phyloP scores from a whole-genome alignment of 1,139 yeast genomes.

The Saccharomyces hybrid region DNA sequence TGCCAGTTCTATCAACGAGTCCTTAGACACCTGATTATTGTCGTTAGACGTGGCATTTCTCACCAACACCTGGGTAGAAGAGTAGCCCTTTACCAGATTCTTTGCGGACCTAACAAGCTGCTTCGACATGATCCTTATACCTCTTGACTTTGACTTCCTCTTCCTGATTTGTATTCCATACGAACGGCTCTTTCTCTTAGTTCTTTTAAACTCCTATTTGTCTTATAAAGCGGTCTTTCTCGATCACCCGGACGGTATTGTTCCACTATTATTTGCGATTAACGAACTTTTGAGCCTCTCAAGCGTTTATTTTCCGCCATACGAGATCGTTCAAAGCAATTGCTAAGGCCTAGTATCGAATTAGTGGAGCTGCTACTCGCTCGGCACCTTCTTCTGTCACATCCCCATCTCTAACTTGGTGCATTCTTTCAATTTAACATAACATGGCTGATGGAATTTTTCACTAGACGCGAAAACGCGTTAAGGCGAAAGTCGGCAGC shows the following conservation, averaged over 20 bases:
- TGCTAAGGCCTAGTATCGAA: background rate
- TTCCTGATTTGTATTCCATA: background rate
- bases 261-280: background rate
- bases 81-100: conserved; percentile 89
- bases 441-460: background rate
- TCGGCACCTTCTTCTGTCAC: background rate
- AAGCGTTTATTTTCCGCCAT: background rate
- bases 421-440: background rate
- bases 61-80: conserved; percentile 77
- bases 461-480: background rate
- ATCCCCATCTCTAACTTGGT: no score
- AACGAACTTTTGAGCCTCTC: background rate
- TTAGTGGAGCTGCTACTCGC: background rate
- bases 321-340: background rate
- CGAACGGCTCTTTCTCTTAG: background rate
- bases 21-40: conserved; percentile 72
- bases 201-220: background rate
- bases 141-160: background rate
- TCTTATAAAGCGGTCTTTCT: background rate
- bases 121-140: conserved; percentile 47
- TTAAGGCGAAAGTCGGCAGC: conserved; percentile 2
- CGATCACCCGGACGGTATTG: background rate
- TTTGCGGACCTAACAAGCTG: conserved; percentile 77
- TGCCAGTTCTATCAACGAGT: conserved; percentile 80
- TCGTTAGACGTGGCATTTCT: conserved; percentile 93